phyloP scores from a whole-genome alignment of 2,329 filamentous ascomycete species.

The Ambrosiella cleistominuta region DNA sequence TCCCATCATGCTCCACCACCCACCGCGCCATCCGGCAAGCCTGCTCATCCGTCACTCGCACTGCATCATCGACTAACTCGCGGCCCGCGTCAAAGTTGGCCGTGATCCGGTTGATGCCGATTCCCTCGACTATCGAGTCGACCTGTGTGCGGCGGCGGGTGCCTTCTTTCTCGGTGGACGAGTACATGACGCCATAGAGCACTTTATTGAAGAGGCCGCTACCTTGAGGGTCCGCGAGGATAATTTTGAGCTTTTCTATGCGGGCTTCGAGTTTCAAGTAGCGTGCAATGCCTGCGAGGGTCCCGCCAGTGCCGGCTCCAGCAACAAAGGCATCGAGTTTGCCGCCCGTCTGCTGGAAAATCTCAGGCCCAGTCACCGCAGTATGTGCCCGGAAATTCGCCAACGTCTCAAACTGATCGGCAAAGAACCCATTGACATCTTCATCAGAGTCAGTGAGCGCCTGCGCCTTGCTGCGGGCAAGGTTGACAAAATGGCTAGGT shows the following conservation, averaged over 20 bases:
- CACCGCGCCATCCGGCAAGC: slow-evolving; percentile 88
- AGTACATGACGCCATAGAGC: slow-evolving; percentile 91
- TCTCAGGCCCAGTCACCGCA: slow-evolving; percentile 72
- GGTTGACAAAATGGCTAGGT: slow-evolving; percentile 84
- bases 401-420: slow-evolving; percentile 84
- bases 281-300: slow-evolving; percentile 69
- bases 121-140: slow-evolving; percentile 88
- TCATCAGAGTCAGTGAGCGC: slow-evolving; percentile 50
- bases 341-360: slow-evolving; percentile 60
- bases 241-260: slow-evolving; percentile 45
- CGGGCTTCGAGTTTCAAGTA: slow-evolving; percentile 56
- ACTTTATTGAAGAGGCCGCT: slow-evolving; percentile 87
- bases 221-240: slow-evolving; percentile 86
- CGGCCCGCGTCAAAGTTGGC: slow-evolving; percentile 79
- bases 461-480: slow-evolving; percentile 56
- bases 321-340: slow-evolving; percentile 73
- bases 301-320: slow-evolving; percentile 87
- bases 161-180: slow-evolving; percentile 71
- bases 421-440: slow-evolving; percentile 70
- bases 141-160: slow-evolving; percentile 80
- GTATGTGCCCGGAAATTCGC: slow-evolving; percentile 82
- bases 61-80: slow-evolving; percentile 75
- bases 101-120: slow-evolving; percentile 90
- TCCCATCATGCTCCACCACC: slow-evolving; percentile 86
- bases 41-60: slow-evolving; percentile 75